Evolutionary conservation across 225 moss, liverwort and hornwort species (phyloP).

Genomic region (Lunularia cruciata): DNA sequence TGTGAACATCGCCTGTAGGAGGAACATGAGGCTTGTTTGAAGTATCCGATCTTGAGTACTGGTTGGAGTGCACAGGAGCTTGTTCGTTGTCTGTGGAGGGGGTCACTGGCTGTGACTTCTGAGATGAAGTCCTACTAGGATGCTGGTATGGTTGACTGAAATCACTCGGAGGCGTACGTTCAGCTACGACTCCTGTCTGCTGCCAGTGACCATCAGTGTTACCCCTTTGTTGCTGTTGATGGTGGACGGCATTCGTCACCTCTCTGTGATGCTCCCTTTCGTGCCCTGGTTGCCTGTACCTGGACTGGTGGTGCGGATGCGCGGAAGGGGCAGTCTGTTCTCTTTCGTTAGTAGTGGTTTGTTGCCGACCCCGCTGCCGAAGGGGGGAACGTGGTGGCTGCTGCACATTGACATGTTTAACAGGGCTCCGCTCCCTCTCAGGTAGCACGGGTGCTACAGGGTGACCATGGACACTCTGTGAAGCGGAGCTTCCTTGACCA

Average conservation of each 20-base stretch:
- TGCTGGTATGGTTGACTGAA: slow-evolving; percentile 57
- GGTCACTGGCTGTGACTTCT: slow-evolving; percentile 33
- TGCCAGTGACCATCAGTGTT: slow-evolving; percentile 38
- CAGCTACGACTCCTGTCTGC: slow-evolving; percentile 38
- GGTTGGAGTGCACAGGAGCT: slow-evolving; percentile 22
- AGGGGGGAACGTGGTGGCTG: slow-evolving; percentile 35
- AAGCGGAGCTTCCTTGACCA: slow-evolving; percentile 23
- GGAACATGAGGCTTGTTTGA: slow-evolving; percentile 33
- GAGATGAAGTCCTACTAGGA: slow-evolving; percentile 42
- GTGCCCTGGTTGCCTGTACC: slow-evolving; percentile 42
- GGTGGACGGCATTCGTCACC: slow-evolving; percentile 40
- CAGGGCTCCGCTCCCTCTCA: slow-evolving; percentile 30
- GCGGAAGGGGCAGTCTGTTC: slow-evolving; percentile 28
- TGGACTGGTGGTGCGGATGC: slow-evolving; percentile 51
- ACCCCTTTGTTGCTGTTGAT: slow-evolving; percentile 32
- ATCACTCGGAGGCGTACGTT: slow-evolving; percentile 47
- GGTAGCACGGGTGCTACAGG: slow-evolving; percentile 7
- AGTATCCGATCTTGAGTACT: slow-evolving; percentile 25
- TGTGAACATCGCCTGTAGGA: slow-evolving; percentile 24
- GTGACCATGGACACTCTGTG: slow-evolving; percentile 25
- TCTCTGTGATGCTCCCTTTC: slow-evolving; percentile 42
- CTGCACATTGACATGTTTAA: slow-evolving; percentile 22
- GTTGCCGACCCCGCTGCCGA: slow-evolving; percentile 37
- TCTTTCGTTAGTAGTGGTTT: slow-evolving; percentile 28
- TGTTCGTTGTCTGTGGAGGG: slow-evolving; percentile 43